Conservation (phyloP, 768 basidiomycete genomes). For the Gymnopilus junonius region DNA sequence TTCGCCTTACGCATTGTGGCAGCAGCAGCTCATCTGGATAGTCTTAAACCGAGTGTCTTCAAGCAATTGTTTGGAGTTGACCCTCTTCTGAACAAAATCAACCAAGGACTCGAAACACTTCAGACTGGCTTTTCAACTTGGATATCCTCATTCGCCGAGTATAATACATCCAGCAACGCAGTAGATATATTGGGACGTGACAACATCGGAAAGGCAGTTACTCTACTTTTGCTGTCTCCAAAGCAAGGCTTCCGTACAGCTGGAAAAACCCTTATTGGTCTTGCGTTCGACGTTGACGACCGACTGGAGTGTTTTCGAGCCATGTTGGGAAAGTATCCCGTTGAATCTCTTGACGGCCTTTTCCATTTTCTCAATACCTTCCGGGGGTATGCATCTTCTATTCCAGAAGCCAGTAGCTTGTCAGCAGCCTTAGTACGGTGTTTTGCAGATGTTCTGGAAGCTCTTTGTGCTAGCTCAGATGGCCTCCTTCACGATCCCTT, state of each 20-base stretch:
- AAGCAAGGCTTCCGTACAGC: constrained; percentile 73
- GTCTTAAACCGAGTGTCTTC: constrained; percentile 58
- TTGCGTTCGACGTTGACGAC: constrained; percentile 89
- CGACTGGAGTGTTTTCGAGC: constrained; percentile 87
- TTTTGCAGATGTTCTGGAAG: constrained; percentile 91
- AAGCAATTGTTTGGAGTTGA: constrained; percentile 29
- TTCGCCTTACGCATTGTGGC: constrained; percentile 63
- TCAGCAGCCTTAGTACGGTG: constrained; percentile 91
- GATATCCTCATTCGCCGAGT: constrained; percentile 69
- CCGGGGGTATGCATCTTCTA: constrained; percentile 55
- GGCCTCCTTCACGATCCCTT: constrained; percentile 65
- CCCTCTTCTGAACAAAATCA: constrained; percentile 56
- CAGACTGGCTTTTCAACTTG: constrained; percentile 66
- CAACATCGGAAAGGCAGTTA: constrained; percentile 61
- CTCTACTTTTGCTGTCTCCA: constrained; percentile 82
- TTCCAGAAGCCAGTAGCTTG: constrained; percentile 88
- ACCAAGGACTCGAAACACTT: constrained; percentile 59
- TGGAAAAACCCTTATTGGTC: constrained; percentile 79
- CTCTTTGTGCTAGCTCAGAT: constrained; percentile 73
- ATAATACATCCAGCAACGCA: constrained; percentile 53
- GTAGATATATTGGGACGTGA: constrained; percentile 58
- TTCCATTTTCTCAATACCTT: constrained; percentile 71
- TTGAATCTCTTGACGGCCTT: constrained; percentile 71
- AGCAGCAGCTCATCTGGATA: constrained; percentile 68
- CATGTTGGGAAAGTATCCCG: constrained; percentile 69